A percentile compares a stretch with the other conserved stretches of the same genome.
Conservation (phyloP, 805 yeast genomes). For the Hanseniaspora lachancei region DNA sequence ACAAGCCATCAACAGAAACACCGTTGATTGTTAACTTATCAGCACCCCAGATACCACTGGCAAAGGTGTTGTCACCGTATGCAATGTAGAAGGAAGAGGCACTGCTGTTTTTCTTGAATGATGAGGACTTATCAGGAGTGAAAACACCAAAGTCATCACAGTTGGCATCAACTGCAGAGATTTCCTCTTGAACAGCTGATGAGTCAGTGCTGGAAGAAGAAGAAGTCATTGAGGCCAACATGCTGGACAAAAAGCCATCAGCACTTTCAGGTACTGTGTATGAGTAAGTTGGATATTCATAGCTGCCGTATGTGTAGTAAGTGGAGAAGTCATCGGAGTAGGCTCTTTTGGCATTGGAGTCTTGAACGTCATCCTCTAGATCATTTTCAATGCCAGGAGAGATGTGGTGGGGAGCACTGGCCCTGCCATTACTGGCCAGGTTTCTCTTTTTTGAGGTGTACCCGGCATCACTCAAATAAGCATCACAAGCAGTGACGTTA, state of each 20-base stretch:
- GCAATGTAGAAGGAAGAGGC: conserved; percentile 25
- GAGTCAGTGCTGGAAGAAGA: neutral
- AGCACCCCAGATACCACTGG: conserved; percentile 42
- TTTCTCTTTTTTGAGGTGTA: neutral
- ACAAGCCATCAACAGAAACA: conserved; percentile 33
- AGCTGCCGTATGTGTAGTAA: neutral
- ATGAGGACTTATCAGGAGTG: conserved; percentile 17
- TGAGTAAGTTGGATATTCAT: neutral
- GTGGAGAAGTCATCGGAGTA: neutral
- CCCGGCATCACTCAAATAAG: conserved; percentile 4
- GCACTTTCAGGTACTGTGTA: neutral
- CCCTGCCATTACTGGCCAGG: neutral
- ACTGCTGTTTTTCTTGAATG: conserved; percentile 16
- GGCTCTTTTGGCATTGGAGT: neutral
- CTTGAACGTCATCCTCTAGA: neutral
- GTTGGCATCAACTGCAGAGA: conserved; percentile 11
- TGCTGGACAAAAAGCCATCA: neutral
- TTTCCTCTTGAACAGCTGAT: neutral
- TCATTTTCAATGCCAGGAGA: neutral
- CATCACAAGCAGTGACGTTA: conserved; percentile 12
- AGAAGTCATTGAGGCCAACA: neutral
- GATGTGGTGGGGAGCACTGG: neutral
- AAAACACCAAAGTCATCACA: conserved; percentile 24
- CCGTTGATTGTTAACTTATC: conserved; percentile 43
- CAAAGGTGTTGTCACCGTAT: conserved; percentile 35